These are phyloP conservation scores for Meyerozyma carpophila DNA, from an alignment of 1,139 yeast genomes.

Conservation along the genomic window DNA sequence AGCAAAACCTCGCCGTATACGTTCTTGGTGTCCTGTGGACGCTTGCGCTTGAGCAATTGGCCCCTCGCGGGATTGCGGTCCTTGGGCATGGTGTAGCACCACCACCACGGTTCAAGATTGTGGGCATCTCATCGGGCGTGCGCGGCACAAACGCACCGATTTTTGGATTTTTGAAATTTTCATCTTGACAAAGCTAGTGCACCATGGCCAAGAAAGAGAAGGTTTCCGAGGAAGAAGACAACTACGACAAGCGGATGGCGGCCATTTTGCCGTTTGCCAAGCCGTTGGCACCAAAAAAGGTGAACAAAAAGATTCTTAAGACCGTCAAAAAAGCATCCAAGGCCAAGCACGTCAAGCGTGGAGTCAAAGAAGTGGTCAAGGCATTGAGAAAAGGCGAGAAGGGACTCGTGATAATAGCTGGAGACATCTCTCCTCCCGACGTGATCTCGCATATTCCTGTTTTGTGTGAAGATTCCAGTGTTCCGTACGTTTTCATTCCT, in stretches of 20 bases:
- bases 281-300: conserved; percentile 93
- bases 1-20: not conserved
- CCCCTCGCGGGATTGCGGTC: not conserved
- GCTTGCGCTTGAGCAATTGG: conserved; percentile 1
- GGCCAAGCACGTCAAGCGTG: conserved; percentile 97
- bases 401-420: conserved; percentile 94
- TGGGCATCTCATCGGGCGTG: conserved; percentile 11
- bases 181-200: not conserved
- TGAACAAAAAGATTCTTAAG: conserved; percentile 91
- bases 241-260: conserved; percentile 86
- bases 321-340: conserved; percentile 96
- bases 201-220: conserved; percentile 51
- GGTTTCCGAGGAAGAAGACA: conserved; percentile 54
- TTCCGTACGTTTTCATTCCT: conserved; percentile 89
- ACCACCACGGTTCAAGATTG: too few relatives aligned
- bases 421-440: conserved; percentile 96
- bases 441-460: conserved; percentile 97
- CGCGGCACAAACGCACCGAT: not conserved
- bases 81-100: not conserved
- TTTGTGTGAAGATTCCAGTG: conserved; percentile 87
- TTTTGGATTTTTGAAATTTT: not conserved
- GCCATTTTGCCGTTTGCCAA: conserved; percentile 89
- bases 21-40: not conserved
- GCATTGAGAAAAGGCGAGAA: conserved; percentile 97
- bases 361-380: conserved; percentile 98